Conservation (phyloP, 1,284 basidiomycete genomes). For the Heterobasidion parviporum region DNA sequence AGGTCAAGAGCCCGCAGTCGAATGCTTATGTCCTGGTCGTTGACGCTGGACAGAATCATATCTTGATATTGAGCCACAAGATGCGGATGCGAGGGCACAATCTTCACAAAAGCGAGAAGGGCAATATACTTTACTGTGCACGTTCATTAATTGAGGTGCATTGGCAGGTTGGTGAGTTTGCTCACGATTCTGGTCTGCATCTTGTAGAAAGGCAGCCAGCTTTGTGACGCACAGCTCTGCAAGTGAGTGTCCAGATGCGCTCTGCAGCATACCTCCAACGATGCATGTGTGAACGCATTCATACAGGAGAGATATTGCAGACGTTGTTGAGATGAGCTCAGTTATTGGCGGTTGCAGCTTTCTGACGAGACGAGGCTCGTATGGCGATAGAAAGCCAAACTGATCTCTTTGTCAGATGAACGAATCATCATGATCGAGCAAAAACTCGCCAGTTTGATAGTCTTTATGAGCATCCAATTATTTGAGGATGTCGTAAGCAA, state of each 20-base stretch:
- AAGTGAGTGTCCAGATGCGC: slow-evolving; percentile 69
- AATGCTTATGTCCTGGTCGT: slow-evolving; percentile 93
- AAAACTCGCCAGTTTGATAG: slow-evolving; percentile 81
- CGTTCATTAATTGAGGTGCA: not conserved
- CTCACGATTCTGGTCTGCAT: slow-evolving; percentile 91
- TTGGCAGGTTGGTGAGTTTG: slow-evolving; percentile 5
- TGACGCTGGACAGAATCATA: slow-evolving; percentile 83
- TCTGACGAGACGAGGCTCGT: slow-evolving; percentile 89
- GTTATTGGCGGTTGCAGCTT: slow-evolving; percentile 93
- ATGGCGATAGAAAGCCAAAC: slow-evolving; percentile 88
- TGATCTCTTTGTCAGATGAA: slow-evolving; percentile 22
- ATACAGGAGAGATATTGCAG: slow-evolving; percentile 92
- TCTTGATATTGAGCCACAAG: slow-evolving; percentile 91
- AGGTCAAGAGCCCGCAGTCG: slow-evolving; percentile 93
- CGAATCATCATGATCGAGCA: slow-evolving; percentile 6
- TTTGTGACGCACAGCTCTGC: slow-evolving; percentile 91
- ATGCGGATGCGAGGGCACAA: slow-evolving; percentile 88
- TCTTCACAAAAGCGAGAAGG: slow-evolving; percentile 90
- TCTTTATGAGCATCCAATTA: slow-evolving; percentile 99
- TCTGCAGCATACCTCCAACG: slow-evolving; percentile 92
- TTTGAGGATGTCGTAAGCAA: slow-evolving; percentile 93
- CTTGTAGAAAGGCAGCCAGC: slow-evolving; percentile 85
- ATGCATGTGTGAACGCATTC: slow-evolving; percentile 99
- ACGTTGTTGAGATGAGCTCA: slow-evolving; percentile 91
- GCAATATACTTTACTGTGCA: slow-evolving; percentile 90